Percentiles rank a stretch among this genome's conserved stretches.
Conservation (phyloP, 1,284 basidiomycete genomes). For the Boletus albobrunnescens region DNA sequence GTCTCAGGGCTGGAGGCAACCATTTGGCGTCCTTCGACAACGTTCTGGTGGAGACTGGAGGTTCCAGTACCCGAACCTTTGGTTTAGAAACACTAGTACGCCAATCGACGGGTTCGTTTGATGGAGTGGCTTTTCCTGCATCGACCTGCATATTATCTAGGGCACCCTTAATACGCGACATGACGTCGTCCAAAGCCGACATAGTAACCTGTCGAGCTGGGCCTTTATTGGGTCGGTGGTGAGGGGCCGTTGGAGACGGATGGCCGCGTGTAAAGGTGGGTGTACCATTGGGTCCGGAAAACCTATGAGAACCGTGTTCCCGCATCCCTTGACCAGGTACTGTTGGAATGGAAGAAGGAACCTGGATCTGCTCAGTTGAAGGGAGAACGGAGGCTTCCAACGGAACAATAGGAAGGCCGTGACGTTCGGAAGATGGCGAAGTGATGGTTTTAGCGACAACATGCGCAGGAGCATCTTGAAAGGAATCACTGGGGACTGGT, state of each 20-base stretch:
- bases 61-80: slow-evolving; percentile 18
- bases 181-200: slow-evolving; percentile 76
- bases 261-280: slow-evolving; percentile 17
- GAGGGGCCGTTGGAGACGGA: slow-evolving; percentile 13
- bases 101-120: slow-evolving; percentile 23
- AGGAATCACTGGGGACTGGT: slow-evolving; percentile 66
- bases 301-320: slow-evolving; percentile 19
- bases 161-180: slow-evolving; percentile 86
- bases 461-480: slow-evolving; percentile 44
- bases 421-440: slow-evolving; percentile 19
- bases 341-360: background rate
- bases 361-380: slow-evolving; percentile 11
- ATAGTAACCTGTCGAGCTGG: slow-evolving; percentile 60
- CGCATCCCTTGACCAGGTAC: slow-evolving; percentile 11
- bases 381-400: slow-evolving; percentile 15
- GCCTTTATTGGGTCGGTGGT: slow-evolving; percentile 31
- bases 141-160: slow-evolving; percentile 65
- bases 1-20: slow-evolving; percentile 56
- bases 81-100: slow-evolving; percentile 14
- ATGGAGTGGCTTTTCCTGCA: slow-evolving; percentile 18
- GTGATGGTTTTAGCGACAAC: slow-evolving; percentile 35
- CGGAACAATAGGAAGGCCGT: slow-evolving; percentile 17
- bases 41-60: slow-evolving; percentile 8
- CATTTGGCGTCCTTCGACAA: slow-evolving; percentile 38
- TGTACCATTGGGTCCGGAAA: slow-evolving; percentile 20